Evolutionary conservation across 768 basidiomycete species (phyloP), one percentile per base, ranked within the genome.

Genomic region (Suillus clintonianus): DNA sequence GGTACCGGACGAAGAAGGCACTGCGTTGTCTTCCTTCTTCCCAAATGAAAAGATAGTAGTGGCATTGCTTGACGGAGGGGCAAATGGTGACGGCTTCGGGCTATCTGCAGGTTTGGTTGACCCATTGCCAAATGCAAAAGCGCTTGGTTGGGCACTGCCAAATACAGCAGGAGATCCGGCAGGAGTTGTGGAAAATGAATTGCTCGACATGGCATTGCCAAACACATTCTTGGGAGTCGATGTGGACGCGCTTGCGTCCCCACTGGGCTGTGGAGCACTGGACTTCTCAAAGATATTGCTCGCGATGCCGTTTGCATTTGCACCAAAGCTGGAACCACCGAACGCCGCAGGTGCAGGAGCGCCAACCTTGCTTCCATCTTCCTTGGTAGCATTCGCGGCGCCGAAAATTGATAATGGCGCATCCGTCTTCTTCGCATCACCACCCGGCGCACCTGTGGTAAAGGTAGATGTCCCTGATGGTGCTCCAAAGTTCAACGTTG

Each of bases 331-430:
- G 19, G 71, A 71, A 42, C 66, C 68, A 51, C 70, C 67, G 62
- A 77, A 76, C 32, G 62, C 39, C 59, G 62, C 61, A 15, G 70
- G 42, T 8, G 70, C 10, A 4, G 65, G 19, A 42, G 67, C 39
- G 19, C 69, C 19, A 59, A 63, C 61, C 41, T 61, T 66, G 41
- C 59, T 64, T 36, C 47, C 64, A 56, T 47, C 51, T 11, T 41
- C 62, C n/a, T 59, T 58, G n/a, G 59, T 13, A 27, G 42, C 53
- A 41, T 60, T 70, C 36, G 71, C 32, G 51, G 54, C 76, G 63
- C n/a, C 76, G 78, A 65, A 83, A 79, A 65, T 65, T 77, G 65
- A 82, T 7, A 74, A 70, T 4, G 76, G 70, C 8, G 68, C 42
- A 30, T 69, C 60, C 8, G 76, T 63, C 51, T 71, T 75, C 61